Evolutionary conservation across 2,329 filamentous ascomycete genomes (phyloP), one percentile per base, ranked within the genome.

Genomic region (Aschersonia sp.): DNA sequence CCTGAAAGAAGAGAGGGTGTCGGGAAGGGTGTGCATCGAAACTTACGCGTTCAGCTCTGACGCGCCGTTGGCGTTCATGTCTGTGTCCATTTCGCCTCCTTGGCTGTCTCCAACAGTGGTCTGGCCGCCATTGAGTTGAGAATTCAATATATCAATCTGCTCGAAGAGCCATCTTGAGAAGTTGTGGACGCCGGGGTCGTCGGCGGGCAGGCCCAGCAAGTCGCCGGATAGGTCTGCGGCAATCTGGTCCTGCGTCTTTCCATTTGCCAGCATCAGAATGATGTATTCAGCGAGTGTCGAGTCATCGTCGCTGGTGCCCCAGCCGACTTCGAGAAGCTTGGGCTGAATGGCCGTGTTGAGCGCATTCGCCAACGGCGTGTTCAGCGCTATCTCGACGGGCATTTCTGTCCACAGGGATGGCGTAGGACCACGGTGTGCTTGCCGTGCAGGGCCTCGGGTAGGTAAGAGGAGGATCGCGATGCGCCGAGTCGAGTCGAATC

Each of bases 141-240:
- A 68, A 58, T 82, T 79, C 51, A 92, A 70, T 10, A 68, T 53
- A 43, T 83, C 78, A 51, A 95, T 82, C 62, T 94, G 84, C 48
- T 88, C 78, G 61, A 97, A 97, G n/a, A 98, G 71, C 92, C 92
- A 98, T 61, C 74, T 76, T 51, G 89, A 81, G 61, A 98, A 97
- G 47, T 89, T 83, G 51, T 77, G 78, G 6, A 87, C 87, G 53
- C 81, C 82, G 45, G 84, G 79, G 56, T 95, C 90, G 50, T 94
- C 88, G 44, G 87, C 81, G 3, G 80, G 79, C 5, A 95, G 76
- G 49, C 81, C 81, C 3, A 98, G 76, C 41, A 98, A 76, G 57
- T 98, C 92, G 53, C 82, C 84, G 1, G 89, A 84, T 11, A 98
- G 79, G 62, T 98, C 92, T 42, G 78, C 72, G 8, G 88, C 84